Conservation (phyloP, 768 basidiomycete genomes). For the Hygrocybe punicea region DNA sequence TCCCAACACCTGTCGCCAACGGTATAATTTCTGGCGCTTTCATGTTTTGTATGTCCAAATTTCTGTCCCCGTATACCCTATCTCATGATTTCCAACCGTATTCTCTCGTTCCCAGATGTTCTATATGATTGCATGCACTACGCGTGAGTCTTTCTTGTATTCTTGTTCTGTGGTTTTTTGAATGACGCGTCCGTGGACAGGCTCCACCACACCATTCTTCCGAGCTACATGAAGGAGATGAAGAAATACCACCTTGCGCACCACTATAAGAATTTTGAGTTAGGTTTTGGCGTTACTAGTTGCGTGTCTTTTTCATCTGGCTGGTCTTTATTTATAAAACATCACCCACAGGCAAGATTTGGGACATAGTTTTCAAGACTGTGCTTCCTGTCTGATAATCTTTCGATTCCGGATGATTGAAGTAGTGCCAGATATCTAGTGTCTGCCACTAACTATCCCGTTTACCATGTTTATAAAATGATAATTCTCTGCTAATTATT, state of each 20-base stretch:
- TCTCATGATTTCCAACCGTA: constrained; percentile 8
- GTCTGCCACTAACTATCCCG: too few relatives aligned
- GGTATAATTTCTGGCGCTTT: constrained; percentile 86
- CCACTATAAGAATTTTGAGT: constrained; percentile 97
- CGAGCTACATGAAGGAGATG: constrained; percentile 83
- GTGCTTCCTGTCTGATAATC: constrained; percentile 54
- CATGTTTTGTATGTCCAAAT: constrained; percentile 58
- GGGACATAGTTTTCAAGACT: constrained; percentile 92
- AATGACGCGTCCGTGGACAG: constrained; percentile 33
- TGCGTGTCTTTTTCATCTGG: neutral
- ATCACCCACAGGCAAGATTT: constrained; percentile 67
- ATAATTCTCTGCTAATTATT: too few relatives aligned
- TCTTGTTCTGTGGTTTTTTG: neutral
- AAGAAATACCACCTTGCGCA: constrained; percentile 98
- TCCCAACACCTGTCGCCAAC: constrained; percentile 83
- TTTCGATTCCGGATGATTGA: neutral
- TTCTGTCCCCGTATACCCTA: neutral
- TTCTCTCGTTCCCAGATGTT: constrained; percentile 49
- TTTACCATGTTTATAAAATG: too few relatives aligned
- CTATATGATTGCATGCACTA: constrained; percentile 92
- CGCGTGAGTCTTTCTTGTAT: constrained; percentile 50
- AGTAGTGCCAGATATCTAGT: neutral
- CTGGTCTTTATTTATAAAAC: neutral
- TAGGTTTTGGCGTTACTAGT: constrained; percentile 95
- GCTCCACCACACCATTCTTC: constrained; percentile 83